Evolutionary conservation across 2,329 filamentous ascomycete genomes (phyloP).

Genomic region (Xylaria sp.): DNA sequence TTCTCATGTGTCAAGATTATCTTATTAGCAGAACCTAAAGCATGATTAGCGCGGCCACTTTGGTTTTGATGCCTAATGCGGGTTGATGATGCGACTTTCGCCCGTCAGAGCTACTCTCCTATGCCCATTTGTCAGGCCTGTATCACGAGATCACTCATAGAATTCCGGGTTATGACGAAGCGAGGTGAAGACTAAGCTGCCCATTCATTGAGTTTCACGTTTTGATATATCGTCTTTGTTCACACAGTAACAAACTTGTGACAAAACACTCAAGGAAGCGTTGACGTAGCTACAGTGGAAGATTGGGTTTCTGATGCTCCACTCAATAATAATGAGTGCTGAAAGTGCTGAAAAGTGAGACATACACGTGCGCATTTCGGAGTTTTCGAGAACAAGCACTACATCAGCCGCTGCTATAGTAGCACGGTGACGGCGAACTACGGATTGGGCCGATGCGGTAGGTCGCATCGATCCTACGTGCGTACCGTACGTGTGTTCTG

Average conservation of each 20-base stretch:
- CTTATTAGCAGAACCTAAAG: background rate
- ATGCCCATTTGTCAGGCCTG: background rate
- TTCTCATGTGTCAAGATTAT: background rate
- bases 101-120: background rate
- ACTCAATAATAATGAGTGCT: background rate
- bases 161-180: background rate
- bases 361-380: conserved; percentile 6
- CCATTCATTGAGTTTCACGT: too few relatives aligned
- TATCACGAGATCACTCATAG: background rate
- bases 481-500: background rate
- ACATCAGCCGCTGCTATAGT: background rate
- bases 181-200: background rate
- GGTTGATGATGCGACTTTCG: background rate
- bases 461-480: background rate
- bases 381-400: background rate
- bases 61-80: background rate
- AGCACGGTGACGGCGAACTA: background rate
- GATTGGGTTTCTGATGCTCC: background rate
- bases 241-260: background rate
- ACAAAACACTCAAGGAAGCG: background rate
- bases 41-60: background rate
- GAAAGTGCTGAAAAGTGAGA: background rate
- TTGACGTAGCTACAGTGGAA: background rate
- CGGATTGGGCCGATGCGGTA: background rate
- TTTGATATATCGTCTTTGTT: too few relatives aligned